phyloP scores from a whole-genome alignment of 805 yeast species.

The Wickerhamomyces bisporus region DNA sequence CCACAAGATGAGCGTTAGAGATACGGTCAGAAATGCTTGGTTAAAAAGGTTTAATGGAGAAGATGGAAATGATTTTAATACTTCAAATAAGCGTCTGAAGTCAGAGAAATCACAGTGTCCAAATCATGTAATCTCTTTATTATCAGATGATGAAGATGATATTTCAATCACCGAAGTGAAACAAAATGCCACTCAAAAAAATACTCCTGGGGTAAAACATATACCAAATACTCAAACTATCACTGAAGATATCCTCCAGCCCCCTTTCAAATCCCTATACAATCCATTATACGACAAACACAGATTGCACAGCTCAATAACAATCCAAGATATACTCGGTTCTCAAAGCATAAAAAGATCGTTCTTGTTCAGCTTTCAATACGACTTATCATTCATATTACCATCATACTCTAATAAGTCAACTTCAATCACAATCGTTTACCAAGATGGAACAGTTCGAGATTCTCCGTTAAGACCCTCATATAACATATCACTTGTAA shows the following conservation, averaged over 20 bases:
- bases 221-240: neutral
- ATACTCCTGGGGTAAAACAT: too few species aligned
- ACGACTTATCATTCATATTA: slow-evolving; percentile 36
- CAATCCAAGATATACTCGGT: neutral
- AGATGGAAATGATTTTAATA: too few species aligned
- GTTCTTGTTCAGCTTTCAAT: slow-evolving; percentile 45
- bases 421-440: slow-evolving; percentile 21
- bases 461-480: slow-evolving; percentile 6
- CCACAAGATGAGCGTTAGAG: too few species aligned
- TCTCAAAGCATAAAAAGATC: slow-evolving; percentile 28
- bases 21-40: too few species aligned
- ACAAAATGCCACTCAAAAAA: neutral
- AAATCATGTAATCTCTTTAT: neutral
- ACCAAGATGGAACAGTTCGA: slow-evolving; percentile 28
- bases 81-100: too few species aligned
- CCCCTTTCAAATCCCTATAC: slow-evolving; percentile 1
- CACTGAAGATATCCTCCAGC: neutral
- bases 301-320: slow-evolving; percentile 1
- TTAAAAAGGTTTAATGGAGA: too few species aligned
- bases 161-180: neutral
- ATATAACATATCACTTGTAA: slow-evolving; percentile 18
- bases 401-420: slow-evolving; percentile 6
- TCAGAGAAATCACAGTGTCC: too few species aligned
- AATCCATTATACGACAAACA: neutral
- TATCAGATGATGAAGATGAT: slow-evolving; percentile 1